Percentiles rank a stretch among this genome's conserved stretches.
phyloP scores from a whole-genome alignment of 495 filamentous ascomycete species.

The Penicillium parvum region DNA sequence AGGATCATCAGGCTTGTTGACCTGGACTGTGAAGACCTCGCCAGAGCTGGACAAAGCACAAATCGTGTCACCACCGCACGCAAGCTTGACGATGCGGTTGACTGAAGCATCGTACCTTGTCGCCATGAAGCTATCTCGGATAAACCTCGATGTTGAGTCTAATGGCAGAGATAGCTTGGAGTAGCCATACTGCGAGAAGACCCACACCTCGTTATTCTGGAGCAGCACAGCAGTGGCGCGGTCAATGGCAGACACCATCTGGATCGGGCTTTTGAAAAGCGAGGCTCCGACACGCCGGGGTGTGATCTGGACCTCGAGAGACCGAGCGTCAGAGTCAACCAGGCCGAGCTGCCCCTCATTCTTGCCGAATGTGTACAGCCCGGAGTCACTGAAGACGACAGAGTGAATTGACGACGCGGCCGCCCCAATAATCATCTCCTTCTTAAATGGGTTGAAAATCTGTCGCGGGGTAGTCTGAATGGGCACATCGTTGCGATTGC shows the following conservation, averaged over 20 bases:
- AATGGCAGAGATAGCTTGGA: conserved; percentile 77
- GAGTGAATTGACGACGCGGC: conserved; percentile 93
- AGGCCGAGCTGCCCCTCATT: conserved; percentile 93
- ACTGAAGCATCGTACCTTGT: conserved; percentile 61
- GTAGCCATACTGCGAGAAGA: conserved; percentile 92
- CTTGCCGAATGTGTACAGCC: conserved; percentile 91
- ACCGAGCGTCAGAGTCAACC: conserved; percentile 90
- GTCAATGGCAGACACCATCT: conserved; percentile 82
- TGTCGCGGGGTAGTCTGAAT: conserved; percentile 78
- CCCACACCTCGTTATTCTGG: conserved; percentile 81
- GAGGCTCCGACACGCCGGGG: conserved; percentile 86
- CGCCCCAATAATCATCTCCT: conserved; percentile 73
- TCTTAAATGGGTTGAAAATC: conserved; percentile 85
- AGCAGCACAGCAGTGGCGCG: conserved; percentile 82
- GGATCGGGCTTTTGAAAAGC: conserved; percentile 72
- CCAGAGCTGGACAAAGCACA: conserved; percentile 79
- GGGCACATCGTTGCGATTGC: conserved; percentile 62
- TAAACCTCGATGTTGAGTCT: conserved; percentile 63
- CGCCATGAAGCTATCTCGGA: conserved; percentile 60
- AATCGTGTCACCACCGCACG: conserved; percentile 82
- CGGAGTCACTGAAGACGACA: conserved; percentile 74
- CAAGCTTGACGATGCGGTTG: conserved; percentile 69
- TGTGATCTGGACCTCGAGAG: conserved; percentile 71
- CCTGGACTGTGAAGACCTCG: conserved; percentile 76
- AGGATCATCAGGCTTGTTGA: conserved; percentile 60